These are phyloP conservation scores for Annona cherimola DNA, from an alignment of 164 flowering plant species.

Conservation along the genomic window DNA sequence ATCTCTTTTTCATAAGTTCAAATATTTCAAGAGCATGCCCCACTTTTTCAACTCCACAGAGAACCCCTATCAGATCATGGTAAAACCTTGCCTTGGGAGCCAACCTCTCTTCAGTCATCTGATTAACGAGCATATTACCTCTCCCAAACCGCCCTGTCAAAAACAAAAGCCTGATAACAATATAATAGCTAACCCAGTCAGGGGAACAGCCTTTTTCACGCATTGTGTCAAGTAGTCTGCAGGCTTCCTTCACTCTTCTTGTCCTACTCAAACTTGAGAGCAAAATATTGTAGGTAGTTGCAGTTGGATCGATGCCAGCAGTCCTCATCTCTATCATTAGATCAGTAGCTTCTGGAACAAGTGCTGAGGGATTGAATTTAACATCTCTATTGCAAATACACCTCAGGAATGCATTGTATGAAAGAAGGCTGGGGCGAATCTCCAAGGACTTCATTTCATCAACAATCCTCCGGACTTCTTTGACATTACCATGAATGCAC, in stretches of 20 bases:
- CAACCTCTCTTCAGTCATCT: constrained; percentile 53
- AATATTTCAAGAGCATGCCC: constrained; percentile 56
- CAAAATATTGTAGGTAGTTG: constrained; percentile 56
- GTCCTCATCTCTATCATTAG: constrained; percentile 73
- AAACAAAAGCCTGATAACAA: constrained; percentile 58
- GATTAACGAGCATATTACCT: constrained; percentile 54
- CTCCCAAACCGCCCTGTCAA: constrained; percentile 60
- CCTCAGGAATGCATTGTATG: constrained; percentile 56
- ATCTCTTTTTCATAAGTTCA: constrained; percentile 50
- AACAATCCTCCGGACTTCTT: constrained; percentile 51
- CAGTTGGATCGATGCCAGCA: constrained; percentile 36
- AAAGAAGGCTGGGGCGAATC: constrained; percentile 37
- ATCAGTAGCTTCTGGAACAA: constrained; percentile 58
- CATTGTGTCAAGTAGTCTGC: constrained; percentile 43
- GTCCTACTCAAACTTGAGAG: constrained; percentile 62
- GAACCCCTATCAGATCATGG: constrained; percentile 59
- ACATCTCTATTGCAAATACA: constrained; percentile 59
- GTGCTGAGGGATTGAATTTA: constrained; percentile 58
- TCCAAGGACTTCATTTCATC: constrained; percentile 54
- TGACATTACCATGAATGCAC: constrained; percentile 51
- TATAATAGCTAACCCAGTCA: constrained; percentile 71
- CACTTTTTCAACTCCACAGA: constrained; percentile 64
- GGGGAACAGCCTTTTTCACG: constrained; percentile 45
- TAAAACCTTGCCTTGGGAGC: constrained; percentile 52
- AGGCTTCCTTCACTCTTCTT: constrained; percentile 72